Base-by-base conservation (phyloP, 2,329 filamentous ascomycete species). In the Aspergillaceae sp. region DNA sequence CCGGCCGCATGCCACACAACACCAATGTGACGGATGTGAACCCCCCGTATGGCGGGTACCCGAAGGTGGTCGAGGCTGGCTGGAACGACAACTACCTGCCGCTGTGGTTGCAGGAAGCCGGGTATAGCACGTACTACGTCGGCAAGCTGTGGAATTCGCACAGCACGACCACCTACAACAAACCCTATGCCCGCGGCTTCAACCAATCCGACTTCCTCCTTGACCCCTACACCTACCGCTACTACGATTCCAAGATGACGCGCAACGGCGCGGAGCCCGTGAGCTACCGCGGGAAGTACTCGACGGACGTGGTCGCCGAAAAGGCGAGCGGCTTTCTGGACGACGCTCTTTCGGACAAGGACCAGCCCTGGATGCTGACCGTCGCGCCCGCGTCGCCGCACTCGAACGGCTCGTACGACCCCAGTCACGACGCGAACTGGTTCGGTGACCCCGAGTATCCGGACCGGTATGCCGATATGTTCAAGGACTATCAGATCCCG, bases 91-190 rank as follows among this genome's bases (percentile, higher is more conserved):
- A 82, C 33, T 86, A 83, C 49, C 72, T 87, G 0, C 84, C 83
- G 0, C 60, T 87, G 0, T 87, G 84, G 83, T 64, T 88, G n/a
- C 80, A 86, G 52, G 62, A 76, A 3, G 78, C 76, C 0, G 83
- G 82, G 0, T 87, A 87, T 58, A 77, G 79, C 52, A 86, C 83
- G 0, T 86, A 84, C 56, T 87, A 87, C 55, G 79, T 78, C 0
- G 84, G 65, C 9, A 87, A 88, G 58, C 69, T 86, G 4, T 83
- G 84, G 66, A 87, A 87, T 52, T 71, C 74, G 0, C 82, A 86
- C 43, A 77, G 69, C 0, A 69, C 77, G 1, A 56, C 71, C 0
- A 86, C 83, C 48, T 87, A 84, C 57, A 66, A 83, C 56, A 67
- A 70, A 3, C 76, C 82, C 0, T 72, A 66, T 37, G 72, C 76